Evolutionary conservation across 345 rosid genomes (phyloP), one percentile per base, ranked within the genome.

Genomic region (Leavenworthia alabamica): DNA sequence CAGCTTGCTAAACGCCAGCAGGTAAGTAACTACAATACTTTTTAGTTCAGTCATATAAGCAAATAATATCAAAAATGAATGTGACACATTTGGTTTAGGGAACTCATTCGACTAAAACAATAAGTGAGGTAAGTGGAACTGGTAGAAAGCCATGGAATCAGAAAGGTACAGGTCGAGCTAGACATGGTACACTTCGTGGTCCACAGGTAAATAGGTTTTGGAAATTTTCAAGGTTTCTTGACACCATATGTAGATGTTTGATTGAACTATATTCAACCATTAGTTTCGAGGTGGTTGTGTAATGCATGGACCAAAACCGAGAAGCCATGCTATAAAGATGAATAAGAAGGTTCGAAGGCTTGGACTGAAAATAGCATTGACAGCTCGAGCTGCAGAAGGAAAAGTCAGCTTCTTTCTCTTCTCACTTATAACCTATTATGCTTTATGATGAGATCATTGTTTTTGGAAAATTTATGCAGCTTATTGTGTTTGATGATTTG

Each of bases 351-450:
- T 89, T 71, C 82, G 97, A 62, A 82, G 99, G 13, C 74, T 87
- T 40, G 99, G 99, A 41, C 64, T 89, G 79, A 93, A 86, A 84
- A 81, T 93, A 81, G 96, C 97, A 42, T 59, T 93, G 60, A 45
- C 99, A 44, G 96, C 96, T 67, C 80, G 96, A 59, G 94, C 96
- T 1, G 99, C 86, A 26, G 99, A 93, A 84, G 92, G 97, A 68
- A 93, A 89, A 86, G 97, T 75, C 71, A 70, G 78, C 52, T 52
- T 75, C 64, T 71, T 27, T 48, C 44, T 51, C 73, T 60, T 32
- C 64, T 63, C 26, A 31, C 0, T 32, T 43, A 24, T 31, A 23
- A 54, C n/a, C n/a, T 43, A 14, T 16, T 43, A 14, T 16, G 27
- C 47, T 61, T 58, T 13, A 36, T 70, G 29, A 56, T 36, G 22